These are phyloP conservation scores for Teunomyces pallodes DNA, from an alignment of 805 yeast genomes.

Conservation along the genomic window DNA sequence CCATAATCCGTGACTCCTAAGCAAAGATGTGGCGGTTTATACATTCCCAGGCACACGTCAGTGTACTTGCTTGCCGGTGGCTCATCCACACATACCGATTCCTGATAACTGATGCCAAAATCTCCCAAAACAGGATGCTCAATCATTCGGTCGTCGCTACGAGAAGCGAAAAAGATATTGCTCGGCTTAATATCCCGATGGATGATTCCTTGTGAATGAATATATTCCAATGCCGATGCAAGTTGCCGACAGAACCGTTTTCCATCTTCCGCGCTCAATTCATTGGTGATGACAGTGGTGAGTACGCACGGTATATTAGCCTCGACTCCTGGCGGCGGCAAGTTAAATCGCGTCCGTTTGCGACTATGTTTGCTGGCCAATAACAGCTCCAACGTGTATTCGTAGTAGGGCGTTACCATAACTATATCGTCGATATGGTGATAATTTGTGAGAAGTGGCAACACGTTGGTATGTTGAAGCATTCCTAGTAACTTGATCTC, in stretches of 20 bases:
- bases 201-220: slow-evolving; percentile 34
- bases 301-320: slow-evolving; percentile 4
- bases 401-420: slow-evolving; percentile 33
- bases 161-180: slow-evolving; percentile 29
- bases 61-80: slow-evolving; percentile 40
- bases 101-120: slow-evolving; percentile 54
- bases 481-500: slow-evolving; percentile 29
- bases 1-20: slow-evolving; percentile 58
- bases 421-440: slow-evolving; percentile 29
- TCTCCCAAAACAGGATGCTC: slow-evolving; percentile 49
- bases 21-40: slow-evolving; percentile 72
- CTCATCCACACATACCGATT: slow-evolving; percentile 29
- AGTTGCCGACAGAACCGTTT: slow-evolving; percentile 8
- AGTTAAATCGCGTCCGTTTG: slow-evolving; percentile 22
- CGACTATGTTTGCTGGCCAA: slow-evolving; percentile 17
- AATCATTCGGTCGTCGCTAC: slow-evolving; percentile 6
- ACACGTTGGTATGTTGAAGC: slow-evolving; percentile 15
- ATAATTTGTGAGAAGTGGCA: slow-evolving; percentile 20
- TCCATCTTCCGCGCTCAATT: slow-evolving; percentile 5
- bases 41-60: slow-evolving; percentile 66
- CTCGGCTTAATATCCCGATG: slow-evolving; percentile 44
- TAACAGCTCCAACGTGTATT: slow-evolving; percentile 23
- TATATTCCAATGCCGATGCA: slow-evolving; percentile 21
- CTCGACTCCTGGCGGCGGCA: slow-evolving; percentile 13
- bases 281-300: slow-evolving; percentile 1